Base-by-base conservation (phyloP, 2,329 filamentous ascomycete genomes). In the Alternaria gansuensis region DNA sequence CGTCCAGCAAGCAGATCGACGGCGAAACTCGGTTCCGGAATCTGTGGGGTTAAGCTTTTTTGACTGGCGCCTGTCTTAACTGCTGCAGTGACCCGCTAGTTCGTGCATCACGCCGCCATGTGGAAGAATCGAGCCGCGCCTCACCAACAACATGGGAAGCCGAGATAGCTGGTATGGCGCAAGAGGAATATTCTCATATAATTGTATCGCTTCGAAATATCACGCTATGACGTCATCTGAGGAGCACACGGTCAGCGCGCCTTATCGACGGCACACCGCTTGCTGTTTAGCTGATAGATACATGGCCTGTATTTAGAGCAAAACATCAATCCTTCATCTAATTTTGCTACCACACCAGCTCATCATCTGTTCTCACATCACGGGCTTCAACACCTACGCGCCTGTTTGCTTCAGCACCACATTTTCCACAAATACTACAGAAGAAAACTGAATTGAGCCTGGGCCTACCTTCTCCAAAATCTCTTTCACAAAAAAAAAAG, bases 51-150 rank as follows among this genome's bases (percentile, higher is more conserved):
- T 51, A 59, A 56, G 57, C 63, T 68, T 68, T 65, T 53, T 31
- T 17, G 57, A 63, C 54, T 56, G 52, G 50, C 53, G 52, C 41
- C 48, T 51, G 53, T 62, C 45, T 17, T 24, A 48, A 57, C 55
- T 45, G 61, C 59, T 49, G 60, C 54, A 53, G 54, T 50, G 54
- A 59, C 62, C 66, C 68, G 62, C 66, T 67, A 64, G 66, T 60
- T 68, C 60, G 49, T 56, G 64, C 64, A 57, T 55, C 43, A 40
- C 59, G 50, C 55, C 60, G 55, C 67, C 40, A 40, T 59, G 44
- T 59, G 46, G 45, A 44, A 46, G 51, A 51, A 54, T 51, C 50
- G 36, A 37, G 34, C 55, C 31, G 37, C 48, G 37, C 57, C 55
- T 46, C 28, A 45, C 34, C 41, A 51, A 17, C 48, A 46, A 36